These are phyloP conservation scores for Asterochloris erici DNA, from an alignment of 139 green algal species.

Conservation along the genomic window DNA sequence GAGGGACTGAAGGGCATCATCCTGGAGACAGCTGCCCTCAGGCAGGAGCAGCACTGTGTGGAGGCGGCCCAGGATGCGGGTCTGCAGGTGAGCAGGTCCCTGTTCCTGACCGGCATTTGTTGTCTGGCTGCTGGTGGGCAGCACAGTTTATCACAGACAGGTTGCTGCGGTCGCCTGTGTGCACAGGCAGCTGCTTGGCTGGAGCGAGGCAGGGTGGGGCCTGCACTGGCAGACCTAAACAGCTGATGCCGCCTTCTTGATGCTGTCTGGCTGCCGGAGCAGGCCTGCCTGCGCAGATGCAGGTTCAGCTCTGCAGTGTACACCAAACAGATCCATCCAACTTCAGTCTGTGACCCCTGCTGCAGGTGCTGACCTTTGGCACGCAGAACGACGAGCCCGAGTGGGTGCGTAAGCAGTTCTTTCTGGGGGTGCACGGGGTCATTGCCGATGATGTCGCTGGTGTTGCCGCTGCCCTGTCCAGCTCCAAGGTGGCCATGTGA, in stretches of 20 bases:
- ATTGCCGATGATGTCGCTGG: slow-evolving; percentile 61
- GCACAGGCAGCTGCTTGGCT: too few relatives aligned
- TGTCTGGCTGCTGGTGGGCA: too few relatives aligned
- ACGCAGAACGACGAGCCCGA: slow-evolving; percentile 68
- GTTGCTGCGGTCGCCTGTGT: too few relatives aligned
- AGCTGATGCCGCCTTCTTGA: too few relatives aligned
- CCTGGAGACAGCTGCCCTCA: slow-evolving; percentile 46
- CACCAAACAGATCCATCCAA: background rate
- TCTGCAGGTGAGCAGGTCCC: slow-evolving; percentile 20
- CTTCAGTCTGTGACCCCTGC: background rate
- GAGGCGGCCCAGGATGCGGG: slow-evolving; percentile 25
- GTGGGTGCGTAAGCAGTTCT: slow-evolving; percentile 56
- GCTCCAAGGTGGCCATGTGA: too few relatives aligned
- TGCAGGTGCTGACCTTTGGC: slow-evolving; percentile 77
- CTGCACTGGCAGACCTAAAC: too few relatives aligned
- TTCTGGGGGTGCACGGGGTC: slow-evolving; percentile 67
- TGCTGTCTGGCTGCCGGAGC: too few relatives aligned
- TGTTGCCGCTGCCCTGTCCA: background rate
- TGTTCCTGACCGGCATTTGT: too few relatives aligned
- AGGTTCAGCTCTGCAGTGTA: too few relatives aligned
- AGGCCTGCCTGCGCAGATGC: too few relatives aligned
- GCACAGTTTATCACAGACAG: too few relatives aligned
- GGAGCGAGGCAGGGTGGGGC: too few relatives aligned
- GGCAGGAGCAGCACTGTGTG: slow-evolving; percentile 26
- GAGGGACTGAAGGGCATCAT: slow-evolving; percentile 65